Evolutionary conservation across 257 asterid genomes (phyloP), one percentile per base, ranked within the genome.

Genomic region (Salvia miltiorrhiza): DNA sequence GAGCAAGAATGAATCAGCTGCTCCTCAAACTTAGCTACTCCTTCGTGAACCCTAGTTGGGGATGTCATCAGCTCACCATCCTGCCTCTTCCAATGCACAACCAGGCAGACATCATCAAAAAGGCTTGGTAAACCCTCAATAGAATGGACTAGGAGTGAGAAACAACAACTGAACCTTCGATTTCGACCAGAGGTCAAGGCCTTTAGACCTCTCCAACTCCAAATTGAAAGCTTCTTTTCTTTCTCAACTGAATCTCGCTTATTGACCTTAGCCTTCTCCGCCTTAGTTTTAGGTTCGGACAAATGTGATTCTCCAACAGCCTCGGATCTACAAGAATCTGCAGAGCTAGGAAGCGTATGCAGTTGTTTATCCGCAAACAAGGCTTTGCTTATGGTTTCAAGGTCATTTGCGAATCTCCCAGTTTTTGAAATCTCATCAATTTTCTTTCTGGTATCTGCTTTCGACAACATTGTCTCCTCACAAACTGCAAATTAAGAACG

Each of bases 161-260:
- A 94, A 73, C 85, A 75, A 78, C 95, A 87, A 68, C 79, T 78
- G 69, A 89, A 87, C 77, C 83, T 81, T 9, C 87, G 87, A 75
- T 67, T 83, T 23, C 93, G 78, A 65, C 76, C 83, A 59, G 75
- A 69, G 30, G 96, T 83, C 66, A 89, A 81, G 10, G 97, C 85
- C 83, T 89, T 93, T 10, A 93, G 67, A 50, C 91, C 80, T 83
- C 85, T 87, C 99, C 99, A 93, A 71, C 96, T 87, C 99, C 97
- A 93, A 69, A 87, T 72, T 4, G 99, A 78, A 10, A 81, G 85
- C 78, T 84, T 87, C 81, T 89, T 91, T 47, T 82, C 92, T 77
- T 84, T 90, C 4, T 86, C 88, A 35, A 30, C 12, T 37, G 83
- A 67, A 75, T 81, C 94, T 65, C 79, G 87, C 43, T 37, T 23